Conservation (phyloP, 2,329 filamentous ascomycete species). For the Xylariomycetidae sp. region DNA sequence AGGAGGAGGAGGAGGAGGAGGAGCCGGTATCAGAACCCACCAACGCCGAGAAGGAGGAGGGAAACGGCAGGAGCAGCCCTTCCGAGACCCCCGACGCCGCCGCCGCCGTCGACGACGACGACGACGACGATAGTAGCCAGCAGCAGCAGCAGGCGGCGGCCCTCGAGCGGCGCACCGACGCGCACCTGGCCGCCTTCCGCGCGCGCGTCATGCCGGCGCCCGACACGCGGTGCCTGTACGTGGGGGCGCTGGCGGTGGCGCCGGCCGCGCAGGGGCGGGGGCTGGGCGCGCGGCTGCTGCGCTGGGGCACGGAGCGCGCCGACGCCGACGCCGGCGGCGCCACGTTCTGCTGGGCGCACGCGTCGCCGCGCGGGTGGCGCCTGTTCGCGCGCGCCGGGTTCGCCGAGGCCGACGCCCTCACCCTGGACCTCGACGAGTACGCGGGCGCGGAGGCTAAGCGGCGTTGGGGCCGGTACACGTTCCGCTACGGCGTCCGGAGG, state of each 20-base stretch:
- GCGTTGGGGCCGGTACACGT: neutral
- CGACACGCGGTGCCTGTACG: constrained; percentile 25
- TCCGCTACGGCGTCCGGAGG: neutral
- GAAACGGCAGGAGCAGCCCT: neutral
- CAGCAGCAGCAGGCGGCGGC: neutral
- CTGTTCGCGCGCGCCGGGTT: constrained; percentile 24
- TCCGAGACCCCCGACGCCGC: neutral
- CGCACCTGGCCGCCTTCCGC: constrained; percentile 25
- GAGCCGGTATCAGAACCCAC: too few relatives aligned
- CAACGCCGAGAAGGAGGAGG: neutral
- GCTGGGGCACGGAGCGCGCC: constrained; percentile 25
- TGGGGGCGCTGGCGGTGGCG: constrained; percentile 28
- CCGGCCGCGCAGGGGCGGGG: constrained; percentile 26
- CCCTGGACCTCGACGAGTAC: neutral
- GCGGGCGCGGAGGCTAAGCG: neutral
- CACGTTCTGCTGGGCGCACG: constrained; percentile 30
- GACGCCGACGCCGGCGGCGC: constrained; percentile 14
- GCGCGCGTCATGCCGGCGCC: constrained; percentile 17
- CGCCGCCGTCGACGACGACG: neutral
- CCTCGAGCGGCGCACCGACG: constrained; percentile 24
- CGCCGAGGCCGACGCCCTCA: neutral
- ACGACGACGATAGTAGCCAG: too few relatives aligned
- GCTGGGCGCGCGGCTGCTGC: constrained; percentile 28
- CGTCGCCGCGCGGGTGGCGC: constrained; percentile 25
- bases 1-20: neutral